phyloP scores from a whole-genome alignment of 768 basidiomycete species.

The Suillus alpinus region DNA sequence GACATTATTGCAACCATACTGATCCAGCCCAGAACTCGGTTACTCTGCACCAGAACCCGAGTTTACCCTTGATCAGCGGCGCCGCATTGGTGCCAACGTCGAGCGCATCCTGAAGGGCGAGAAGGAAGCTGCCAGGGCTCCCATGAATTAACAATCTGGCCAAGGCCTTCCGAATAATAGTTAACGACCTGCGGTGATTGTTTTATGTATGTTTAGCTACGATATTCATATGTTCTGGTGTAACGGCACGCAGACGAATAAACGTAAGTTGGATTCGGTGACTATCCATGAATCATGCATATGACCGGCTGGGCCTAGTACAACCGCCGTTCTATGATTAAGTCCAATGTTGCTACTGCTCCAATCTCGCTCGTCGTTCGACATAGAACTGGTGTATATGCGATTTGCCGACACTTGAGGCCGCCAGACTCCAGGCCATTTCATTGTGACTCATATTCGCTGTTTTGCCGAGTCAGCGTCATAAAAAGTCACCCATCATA shows the following conservation, averaged over 20 bases:
- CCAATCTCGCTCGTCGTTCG: neutral
- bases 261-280: neutral
- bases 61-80: slow-evolving; percentile 59
- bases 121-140: slow-evolving; percentile 68
- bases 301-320: too few relatives aligned
- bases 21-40: slow-evolving; percentile 50
- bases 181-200: neutral
- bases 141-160: slow-evolving; percentile 25
- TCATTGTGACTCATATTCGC: neutral
- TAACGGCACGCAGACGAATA: neutral
- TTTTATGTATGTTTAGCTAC: neutral
- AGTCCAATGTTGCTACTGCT: neutral
- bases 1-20: slow-evolving; percentile 4
- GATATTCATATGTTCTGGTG: neutral
- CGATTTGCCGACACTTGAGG: neutral
- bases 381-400: neutral
- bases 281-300: too few relatives aligned
- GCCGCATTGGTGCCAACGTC: slow-evolving; percentile 56
- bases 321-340: neutral
- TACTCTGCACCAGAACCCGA: slow-evolving; percentile 55
- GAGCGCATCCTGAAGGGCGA: slow-evolving; percentile 58
- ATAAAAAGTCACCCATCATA: neutral
- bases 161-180: neutral
- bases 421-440: neutral
- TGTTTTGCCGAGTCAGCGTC: neutral